Evolutionary conservation across 2,329 filamentous ascomycete species (phyloP), one percentile per base, ranked within the genome.

Genomic region (Xylaria hypoxylon): DNA sequence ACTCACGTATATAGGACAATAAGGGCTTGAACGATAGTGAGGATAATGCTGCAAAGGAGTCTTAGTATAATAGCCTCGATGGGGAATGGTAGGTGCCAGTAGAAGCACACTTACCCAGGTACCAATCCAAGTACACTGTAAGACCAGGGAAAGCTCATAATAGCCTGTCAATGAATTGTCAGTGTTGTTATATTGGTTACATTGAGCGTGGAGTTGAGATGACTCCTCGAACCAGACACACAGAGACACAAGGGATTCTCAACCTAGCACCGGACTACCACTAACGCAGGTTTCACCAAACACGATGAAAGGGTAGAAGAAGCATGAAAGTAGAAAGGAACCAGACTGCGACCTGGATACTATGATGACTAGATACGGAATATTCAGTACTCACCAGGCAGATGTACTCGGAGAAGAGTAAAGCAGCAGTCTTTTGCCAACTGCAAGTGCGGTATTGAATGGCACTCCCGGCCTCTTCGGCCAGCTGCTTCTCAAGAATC

Each of bases 111-210:
- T 74, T 74, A 81, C 79, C 92, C 94, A 0, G 94, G 94, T 0
- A 97, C 92, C 17, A 97, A 85, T 7, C 94, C 94, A 7, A 97
- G 86, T 31, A 95, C 82, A 48, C 93, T 92, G 79, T 97, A 97
- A 0, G 93, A 97, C 86, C 92, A 97, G 0, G 94, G 94, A 73
- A 97, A 97, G 57, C 92, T 96, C 94, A 97, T 97, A 77, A 97
- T 97, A 65, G 87, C 84, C 77, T 81, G 65, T 61, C n/a, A 19
- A n/a, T n/a, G 2, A 69, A 72, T 64, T 72, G 70, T 68, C 22
- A 65, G 62, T 33, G 10, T 22, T 11, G 22, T 15, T n/a, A 15
- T 59, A 3, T 24, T 5, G 15, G 38, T 24, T 13, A 19, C 8
- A 13, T 33, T 11, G 15, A 40, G n/a, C 33, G 44, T 10, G 11